Conservation (phyloP, 2,329 filamentous ascomycete genomes). For the Salinomyces thailandicus region DNA sequence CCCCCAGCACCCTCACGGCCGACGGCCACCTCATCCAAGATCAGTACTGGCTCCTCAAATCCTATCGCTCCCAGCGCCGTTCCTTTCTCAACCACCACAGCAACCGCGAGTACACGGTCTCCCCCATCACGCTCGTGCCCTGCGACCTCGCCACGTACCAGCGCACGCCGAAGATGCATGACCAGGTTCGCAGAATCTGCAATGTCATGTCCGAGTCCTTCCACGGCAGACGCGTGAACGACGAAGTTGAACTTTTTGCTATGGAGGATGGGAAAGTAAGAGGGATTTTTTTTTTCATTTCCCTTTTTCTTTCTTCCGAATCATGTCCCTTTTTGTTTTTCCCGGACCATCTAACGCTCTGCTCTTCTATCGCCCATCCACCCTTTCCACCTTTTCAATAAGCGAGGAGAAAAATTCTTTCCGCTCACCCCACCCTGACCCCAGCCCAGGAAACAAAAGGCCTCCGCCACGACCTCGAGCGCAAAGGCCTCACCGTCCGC, state of each 20-base stretch:
- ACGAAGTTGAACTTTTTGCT: conserved; percentile 6
- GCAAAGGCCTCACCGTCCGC: conserved; percentile 2
- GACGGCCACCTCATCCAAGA: neutral
- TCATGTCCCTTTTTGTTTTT: no score
- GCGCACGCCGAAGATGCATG: neutral
- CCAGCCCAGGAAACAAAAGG: neutral
- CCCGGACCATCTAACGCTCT: no score
- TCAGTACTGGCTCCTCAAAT: conserved; percentile 3
- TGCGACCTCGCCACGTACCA: neutral
- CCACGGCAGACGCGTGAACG: conserved; percentile 2
- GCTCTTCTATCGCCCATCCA: no score
- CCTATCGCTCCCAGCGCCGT: neutral
- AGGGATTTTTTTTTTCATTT: neutral
- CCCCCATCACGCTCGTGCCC: neutral
- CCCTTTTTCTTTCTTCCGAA: no score
- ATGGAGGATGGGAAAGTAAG: neutral
- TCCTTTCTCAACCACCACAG: neutral
- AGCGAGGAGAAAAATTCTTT: neutral
- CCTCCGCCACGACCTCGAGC: neutral
- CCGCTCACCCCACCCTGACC: neutral
- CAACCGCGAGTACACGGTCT: neutral
- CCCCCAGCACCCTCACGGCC: neutral
- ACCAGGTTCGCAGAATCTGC: neutral
- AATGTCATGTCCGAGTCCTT: conserved; percentile 1
- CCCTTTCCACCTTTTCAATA: neutral